Base-by-base conservation (phyloP, 257 asterid genomes). In the Forsythia viridissima region DNA sequence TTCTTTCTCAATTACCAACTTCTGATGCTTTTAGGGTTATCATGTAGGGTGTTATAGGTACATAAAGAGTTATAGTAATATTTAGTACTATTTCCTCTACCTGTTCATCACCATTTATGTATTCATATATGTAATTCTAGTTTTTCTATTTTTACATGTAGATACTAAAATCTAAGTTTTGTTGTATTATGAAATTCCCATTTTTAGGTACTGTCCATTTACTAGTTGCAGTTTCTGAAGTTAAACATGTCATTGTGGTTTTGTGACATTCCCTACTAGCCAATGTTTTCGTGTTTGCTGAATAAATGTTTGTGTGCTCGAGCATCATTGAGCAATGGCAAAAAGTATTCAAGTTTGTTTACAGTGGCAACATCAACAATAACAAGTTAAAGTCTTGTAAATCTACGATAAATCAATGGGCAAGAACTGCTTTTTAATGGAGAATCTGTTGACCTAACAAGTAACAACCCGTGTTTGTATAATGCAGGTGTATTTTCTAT, bases 41-140 rank as follows among this genome's bases (percentile, higher is more conserved):
- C 71, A 72, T 30, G 70, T 80, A 57, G 77, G 84, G 67, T 85
- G 84, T 83, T 77, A 9, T 63, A 63, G 80, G 76, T 75, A 71
- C 72, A 39, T 69, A 79, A 79, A 61, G 37, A 63, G 39, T 63
- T 63, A 59, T 20, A 75, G 80, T 77, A 73, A 75, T 74, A 34
- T 57, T 69, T 75, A 73, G 75, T 75, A 70, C 74, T 72, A 48
- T 63, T 15, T 11, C 37, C 24, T 43, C 40, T 63, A 57, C 77
- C 71, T 70, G 74, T 76, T 74, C 80, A 36, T 77, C 36, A 34
- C 73, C 81, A 21, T 69, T 69, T 38, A 61, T 42, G 44, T 73
- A 51, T 57, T 52, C 46, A 44, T 70, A 67, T 84, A 80, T 77
- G 87, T 77, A 70, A 21, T 67, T 66, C 38, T 74, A 76, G 48